These are phyloP conservation scores for Clitopilus hobsonii DNA, from an alignment of 768 basidiomycete species.

Conservation along the genomic window DNA sequence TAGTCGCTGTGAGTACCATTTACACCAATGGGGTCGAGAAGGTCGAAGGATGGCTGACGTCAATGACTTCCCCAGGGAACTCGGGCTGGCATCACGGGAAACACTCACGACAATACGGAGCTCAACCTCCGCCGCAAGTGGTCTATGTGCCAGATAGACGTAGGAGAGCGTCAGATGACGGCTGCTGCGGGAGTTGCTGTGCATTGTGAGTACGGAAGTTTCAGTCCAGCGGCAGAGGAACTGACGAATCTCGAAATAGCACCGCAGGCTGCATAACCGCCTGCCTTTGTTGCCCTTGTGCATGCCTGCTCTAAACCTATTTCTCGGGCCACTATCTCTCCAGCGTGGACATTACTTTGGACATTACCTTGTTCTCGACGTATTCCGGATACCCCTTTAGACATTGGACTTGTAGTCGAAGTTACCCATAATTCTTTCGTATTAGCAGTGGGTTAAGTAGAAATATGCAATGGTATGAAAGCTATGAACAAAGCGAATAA, in stretches of 20 bases:
- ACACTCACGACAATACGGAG: not conserved
- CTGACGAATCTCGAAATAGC: not conserved
- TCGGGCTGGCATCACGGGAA: not conserved
- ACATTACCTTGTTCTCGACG: no score
- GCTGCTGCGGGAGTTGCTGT: not conserved
- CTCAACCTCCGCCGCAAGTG: not conserved
- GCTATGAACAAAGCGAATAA: not conserved
- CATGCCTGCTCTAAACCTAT: not conserved
- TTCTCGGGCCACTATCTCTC: no score
- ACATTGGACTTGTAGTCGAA: no score
- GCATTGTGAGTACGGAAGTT: not conserved
- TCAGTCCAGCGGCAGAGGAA: not conserved
- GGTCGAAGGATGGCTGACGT: no score
- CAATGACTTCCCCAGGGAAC: no score
- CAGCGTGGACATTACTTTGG: no score
- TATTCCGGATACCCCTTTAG: no score
- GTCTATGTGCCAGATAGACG: not conserved
- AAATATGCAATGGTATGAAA: not conserved
- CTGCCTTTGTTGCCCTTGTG: not conserved
- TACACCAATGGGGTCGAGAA: no score
- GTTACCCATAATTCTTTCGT: no score
- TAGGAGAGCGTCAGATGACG: not conserved
- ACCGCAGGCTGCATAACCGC: not conserved
- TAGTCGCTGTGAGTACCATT: not conserved
- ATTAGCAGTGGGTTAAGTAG: no score